Evolutionary conservation across 2,329 filamentous ascomycete genomes (phyloP).

Genomic region (Aspergillus chevalieri): DNA sequence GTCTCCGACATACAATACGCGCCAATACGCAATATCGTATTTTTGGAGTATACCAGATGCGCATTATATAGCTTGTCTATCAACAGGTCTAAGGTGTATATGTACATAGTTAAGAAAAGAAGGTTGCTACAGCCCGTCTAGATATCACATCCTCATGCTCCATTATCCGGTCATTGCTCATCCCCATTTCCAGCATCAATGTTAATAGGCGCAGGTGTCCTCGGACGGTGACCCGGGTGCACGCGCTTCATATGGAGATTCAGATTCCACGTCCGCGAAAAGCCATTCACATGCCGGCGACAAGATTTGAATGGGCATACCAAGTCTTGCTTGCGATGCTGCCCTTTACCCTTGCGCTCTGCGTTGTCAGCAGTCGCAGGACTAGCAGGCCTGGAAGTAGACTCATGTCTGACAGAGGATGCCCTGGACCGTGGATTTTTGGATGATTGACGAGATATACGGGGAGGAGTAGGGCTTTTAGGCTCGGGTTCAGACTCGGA

Average conservation of each 20-base stretch:
- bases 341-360: conserved; percentile 16
- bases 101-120: neutral
- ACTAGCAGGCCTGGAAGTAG: conserved; percentile 10
- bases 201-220: neutral
- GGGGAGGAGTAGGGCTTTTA: neutral
- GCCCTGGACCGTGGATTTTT: conserved; percentile 6
- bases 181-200: neutral
- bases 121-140: neutral
- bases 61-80: neutral
- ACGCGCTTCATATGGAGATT: conserved; percentile 30
- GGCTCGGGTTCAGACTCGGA: conserved; percentile 14
- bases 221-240: conserved; percentile 19
- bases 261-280: conserved; percentile 33
- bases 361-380: conserved; percentile 1
- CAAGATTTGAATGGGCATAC: conserved; percentile 28
- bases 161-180: neutral
- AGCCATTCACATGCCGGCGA: conserved; percentile 24
- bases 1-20: neutral
- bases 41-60: neutral
- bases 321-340: conserved; percentile 22
- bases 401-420: conserved; percentile 6
- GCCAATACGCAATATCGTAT: neutral
- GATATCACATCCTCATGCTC: neutral
- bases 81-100: neutral
- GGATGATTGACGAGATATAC: conserved; percentile 4